Evolutionary conservation across 495 filamentous ascomycete genomes (phyloP).

Genomic region (Tetracladium marchalianum): DNA sequence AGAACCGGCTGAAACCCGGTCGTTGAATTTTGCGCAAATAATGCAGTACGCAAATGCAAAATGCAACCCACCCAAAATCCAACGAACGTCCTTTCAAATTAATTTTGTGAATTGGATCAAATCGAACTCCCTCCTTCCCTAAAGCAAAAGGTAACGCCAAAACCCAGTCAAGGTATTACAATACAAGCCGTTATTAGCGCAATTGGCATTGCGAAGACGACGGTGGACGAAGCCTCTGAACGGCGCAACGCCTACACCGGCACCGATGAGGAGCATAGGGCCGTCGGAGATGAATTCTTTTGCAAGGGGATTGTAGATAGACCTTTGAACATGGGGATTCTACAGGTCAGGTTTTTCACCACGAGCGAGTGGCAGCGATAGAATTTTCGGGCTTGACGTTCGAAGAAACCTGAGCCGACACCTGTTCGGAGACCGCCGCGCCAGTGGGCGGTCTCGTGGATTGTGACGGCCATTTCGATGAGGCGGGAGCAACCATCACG

Average conservation of each 20-base stretch:
- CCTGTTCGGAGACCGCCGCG: constrained; percentile 55
- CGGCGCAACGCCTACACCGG: constrained; percentile 91
- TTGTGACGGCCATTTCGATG: constrained; percentile 88
- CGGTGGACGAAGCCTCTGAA: constrained; percentile 97
- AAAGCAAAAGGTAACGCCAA: too few relatives aligned
- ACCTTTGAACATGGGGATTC: constrained; percentile 94
- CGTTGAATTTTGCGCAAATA: too few relatives aligned
- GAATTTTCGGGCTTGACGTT: constrained; percentile 62
- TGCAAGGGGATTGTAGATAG: constrained; percentile 93
- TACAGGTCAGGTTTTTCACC: constrained; percentile 52
- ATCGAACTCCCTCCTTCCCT: too few relatives aligned
- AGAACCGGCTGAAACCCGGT: too few relatives aligned
- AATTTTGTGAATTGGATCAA: too few relatives aligned
- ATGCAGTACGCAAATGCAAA: too few relatives aligned
- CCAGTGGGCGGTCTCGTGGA: constrained; percentile 83
- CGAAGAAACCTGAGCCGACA: constrained; percentile 75
- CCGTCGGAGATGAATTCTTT: constrained; percentile 83
- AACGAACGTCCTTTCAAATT: too few relatives aligned
- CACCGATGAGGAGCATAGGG: constrained; percentile 94
- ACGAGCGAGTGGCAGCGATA: constrained; percentile 49
- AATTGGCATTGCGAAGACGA: constrained; percentile 88
- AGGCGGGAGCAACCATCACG: constrained; percentile 63
- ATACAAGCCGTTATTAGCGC: constrained; percentile 94
- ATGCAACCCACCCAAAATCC: too few relatives aligned
- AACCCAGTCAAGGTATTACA: too few relatives aligned